Base-by-base conservation (phyloP, 2,329 filamentous ascomycete genomes). In the Fusarium graminum region DNA sequence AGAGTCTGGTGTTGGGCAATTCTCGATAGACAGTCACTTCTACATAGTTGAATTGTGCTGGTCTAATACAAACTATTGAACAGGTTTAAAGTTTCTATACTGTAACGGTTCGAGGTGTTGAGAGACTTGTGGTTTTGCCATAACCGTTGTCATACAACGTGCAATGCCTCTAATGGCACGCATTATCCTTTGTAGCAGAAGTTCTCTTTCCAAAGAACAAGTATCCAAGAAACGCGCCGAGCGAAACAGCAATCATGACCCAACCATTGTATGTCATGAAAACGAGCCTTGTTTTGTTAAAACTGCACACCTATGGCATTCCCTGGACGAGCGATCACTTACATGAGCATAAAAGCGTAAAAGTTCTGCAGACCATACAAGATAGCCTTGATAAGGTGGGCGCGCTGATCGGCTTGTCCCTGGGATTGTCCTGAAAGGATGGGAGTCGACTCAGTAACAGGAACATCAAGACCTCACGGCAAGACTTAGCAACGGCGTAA, bases 211-310 rank as follows among this genome's bases (percentile, higher is more conserved):
- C 91, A 80, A 97, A 99, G 42, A 90, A 72, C 61, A 97, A 76
- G 76, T 97, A 97, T 41, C 95, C 95, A 42, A 97, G 78, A 69
- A 96, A 97, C 0, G 94, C 94, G 16, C 95, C 95, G 11, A 96
- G 82, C 1, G 91, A 91, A 16, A 98, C 94, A 4, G 94, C 87
- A 69, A 97, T 80, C 95, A 99, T 99, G 70, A 99, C 89, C 90
- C 92, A 97, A 56, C 95, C 95, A 74, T 99, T 99, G 81, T 99
- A 99, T n/a, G 95, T 99, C 95, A 99, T 99, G 80, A 99, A 99
- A 22, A 99, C 81, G 63, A 99, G 84, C 95, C 94, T 98, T 60
- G n/a, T 8, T 52, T 46, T 47, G 55, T 47, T 44, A 58, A 39
- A 34, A 11, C 26, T n/a, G 9, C 34, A 11, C 12, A 17, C 38